Evolutionary conservation across 345 rosid species (phyloP).

Genomic region (Bruguiera parviflora): DNA sequence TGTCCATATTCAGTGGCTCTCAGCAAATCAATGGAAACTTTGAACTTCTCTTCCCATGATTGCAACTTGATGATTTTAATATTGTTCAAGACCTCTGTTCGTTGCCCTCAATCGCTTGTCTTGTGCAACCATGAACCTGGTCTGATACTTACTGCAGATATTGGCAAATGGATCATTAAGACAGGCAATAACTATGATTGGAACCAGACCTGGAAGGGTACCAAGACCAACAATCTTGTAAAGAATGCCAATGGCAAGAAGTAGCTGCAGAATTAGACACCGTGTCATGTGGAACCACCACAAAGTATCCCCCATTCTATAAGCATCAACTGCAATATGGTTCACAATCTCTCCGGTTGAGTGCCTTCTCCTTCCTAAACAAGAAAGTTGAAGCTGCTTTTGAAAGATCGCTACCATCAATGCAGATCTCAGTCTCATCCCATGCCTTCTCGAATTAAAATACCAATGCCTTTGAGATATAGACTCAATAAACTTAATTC

Average conservation of each 20-base stretch:
- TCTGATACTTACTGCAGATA: constrained; percentile 52
- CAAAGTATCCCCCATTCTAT: constrained; percentile 70
- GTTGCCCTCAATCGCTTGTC: constrained; percentile 62
- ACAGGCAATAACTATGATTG: constrained; percentile 44
- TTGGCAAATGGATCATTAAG: constrained; percentile 63
- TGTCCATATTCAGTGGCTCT: constrained; percentile 65
- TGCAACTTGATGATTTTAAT: constrained; percentile 80
- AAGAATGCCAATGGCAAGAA: constrained; percentile 47
- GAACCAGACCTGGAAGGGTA: constrained; percentile 53
- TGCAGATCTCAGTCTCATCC: constrained; percentile 74
- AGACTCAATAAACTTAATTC: constrained; percentile 56
- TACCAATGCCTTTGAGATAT: constrained; percentile 68
- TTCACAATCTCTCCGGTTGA: constrained; percentile 76
- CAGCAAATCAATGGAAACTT: constrained; percentile 44
- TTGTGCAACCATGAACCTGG: constrained; percentile 61
- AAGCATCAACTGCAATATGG: constrained; percentile 71
- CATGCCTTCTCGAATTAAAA: constrained; percentile 60
- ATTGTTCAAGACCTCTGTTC: constrained; percentile 61
- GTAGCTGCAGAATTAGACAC: constrained; percentile 50
- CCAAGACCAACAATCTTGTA: constrained; percentile 57
- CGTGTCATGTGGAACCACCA: constrained; percentile 76
- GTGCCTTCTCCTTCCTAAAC: constrained; percentile 57
- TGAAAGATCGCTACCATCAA: constrained; percentile 60
- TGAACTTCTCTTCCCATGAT: constrained; percentile 79
- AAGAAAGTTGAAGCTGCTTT: constrained; percentile 67